A percentile compares a stretch with the other conserved stretches of the same genome.
phyloP scores from a whole-genome alignment of 192 early-diverging fungal species.

The Coemansia sp. region DNA sequence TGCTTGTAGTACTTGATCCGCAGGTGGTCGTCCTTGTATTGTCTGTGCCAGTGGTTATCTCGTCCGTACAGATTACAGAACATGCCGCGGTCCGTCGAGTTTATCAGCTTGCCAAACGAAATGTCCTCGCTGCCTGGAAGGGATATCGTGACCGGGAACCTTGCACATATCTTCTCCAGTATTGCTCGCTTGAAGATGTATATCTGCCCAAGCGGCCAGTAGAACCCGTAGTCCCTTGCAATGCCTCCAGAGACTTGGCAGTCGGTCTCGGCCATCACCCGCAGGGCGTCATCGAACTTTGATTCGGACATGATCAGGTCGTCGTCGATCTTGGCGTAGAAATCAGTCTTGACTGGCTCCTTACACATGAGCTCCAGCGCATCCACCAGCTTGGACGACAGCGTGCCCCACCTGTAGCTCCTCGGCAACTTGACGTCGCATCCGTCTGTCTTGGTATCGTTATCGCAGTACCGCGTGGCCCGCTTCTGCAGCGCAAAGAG shows the following conservation, averaged over 20 bases:
- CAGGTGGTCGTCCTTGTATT: background rate
- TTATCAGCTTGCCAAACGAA: background rate
- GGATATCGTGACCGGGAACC: background rate
- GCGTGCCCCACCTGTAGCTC: slow-evolving; percentile 1
- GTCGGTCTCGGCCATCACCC: background rate
- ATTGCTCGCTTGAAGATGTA: background rate
- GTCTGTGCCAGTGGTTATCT: slow-evolving; percentile 3
- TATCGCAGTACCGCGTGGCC: background rate
- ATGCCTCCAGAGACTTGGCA: background rate
- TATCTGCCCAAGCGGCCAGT: slow-evolving; percentile 1
- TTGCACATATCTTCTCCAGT: background rate
- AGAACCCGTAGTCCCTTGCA: background rate
- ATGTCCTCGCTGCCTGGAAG: slow-evolving; percentile 7
- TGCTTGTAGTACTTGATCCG: slow-evolving; percentile 1
- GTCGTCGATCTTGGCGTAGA: background rate
- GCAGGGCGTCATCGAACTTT: background rate
- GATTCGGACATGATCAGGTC: background rate
- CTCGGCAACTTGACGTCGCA: slow-evolving; percentile 1
- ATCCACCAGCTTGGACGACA: slow-evolving; percentile 2
- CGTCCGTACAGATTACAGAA: background rate
- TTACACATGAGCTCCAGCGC: slow-evolving; percentile 1
- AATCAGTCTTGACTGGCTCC: background rate
- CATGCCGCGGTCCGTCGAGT: background rate
- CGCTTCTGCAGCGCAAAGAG: slow-evolving; percentile 1
- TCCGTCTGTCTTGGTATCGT: background rate